A percentile compares a stretch with the other conserved stretches of the same genome.
These are phyloP conservation scores for Lanzia echinophila DNA, from an alignment of 2,329 filamentous ascomycete genomes.

Conservation along the genomic window DNA sequence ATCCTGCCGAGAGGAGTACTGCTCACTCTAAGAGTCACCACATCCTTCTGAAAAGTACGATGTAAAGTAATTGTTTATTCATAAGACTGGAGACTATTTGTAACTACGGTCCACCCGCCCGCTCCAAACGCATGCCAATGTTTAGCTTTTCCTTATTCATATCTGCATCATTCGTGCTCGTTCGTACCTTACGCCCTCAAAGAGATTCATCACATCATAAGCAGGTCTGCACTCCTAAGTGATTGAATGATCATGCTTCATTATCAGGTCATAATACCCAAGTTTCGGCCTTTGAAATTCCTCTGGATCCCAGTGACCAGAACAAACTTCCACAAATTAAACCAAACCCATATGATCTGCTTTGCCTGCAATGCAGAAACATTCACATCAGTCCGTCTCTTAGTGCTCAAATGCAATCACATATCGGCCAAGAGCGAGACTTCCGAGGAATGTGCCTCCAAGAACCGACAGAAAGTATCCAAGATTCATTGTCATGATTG, in stretches of 20 bases:
- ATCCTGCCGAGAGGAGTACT: no score
- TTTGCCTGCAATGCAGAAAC: conserved; percentile 8
- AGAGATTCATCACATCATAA: neutral
- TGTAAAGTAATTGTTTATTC: no score
- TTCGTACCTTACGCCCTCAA: neutral
- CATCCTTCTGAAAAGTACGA: no score
- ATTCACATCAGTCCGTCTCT: neutral
- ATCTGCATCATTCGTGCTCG: neutral
- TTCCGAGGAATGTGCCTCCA: conserved; percentile 75
- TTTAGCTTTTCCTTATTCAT: neutral
- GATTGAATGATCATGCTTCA: conserved; percentile 1
- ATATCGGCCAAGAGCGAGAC: conserved; percentile 44
- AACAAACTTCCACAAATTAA: conserved; percentile 3
- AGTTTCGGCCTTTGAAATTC: neutral
- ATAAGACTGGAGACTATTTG: no score
- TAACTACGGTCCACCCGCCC: no score
- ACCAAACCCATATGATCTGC: conserved; percentile 5
- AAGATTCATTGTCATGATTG: conserved; percentile 83
- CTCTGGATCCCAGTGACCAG: no score
- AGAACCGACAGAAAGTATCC: conserved; percentile 81
- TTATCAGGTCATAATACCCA: conserved; percentile 1
- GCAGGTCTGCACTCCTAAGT: neutral
- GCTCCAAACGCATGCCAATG: neutral
- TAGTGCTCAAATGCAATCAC: conserved; percentile 15
- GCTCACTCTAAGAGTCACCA: no score